Evolutionary conservation across 2,329 filamentous ascomycete genomes (phyloP), one percentile per base, ranked within the genome.

Genomic region (Colletotrichum theobromicola): DNA sequence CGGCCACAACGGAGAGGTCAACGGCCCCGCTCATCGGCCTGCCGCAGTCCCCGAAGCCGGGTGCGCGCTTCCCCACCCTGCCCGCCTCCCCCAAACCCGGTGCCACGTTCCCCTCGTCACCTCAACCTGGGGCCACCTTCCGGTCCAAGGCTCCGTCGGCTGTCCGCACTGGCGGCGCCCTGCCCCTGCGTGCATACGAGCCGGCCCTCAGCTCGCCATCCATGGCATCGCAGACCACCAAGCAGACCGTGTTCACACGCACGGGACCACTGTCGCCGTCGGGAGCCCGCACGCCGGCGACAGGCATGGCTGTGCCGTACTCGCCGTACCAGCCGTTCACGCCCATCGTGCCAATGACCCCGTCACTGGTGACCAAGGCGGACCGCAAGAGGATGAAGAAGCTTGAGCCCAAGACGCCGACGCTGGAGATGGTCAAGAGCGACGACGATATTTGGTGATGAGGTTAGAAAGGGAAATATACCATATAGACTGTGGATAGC

Each of bases 311-410:
- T 2, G 89, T 92, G 26, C 94, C 94, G 2, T 96, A 96, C 82
- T 92, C 90, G 70, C 93, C 94, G 0, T 96, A 96, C 78, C 94
- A 96, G 86, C 94, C 94, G 1, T 94, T 93, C 81, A 94, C 93
- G 8, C 93, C 94, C 2, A 87, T 94, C 62, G 89, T 95, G 65
- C 94, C 94, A 2, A 90, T 96, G 63, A 95, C 94, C 34, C 94
- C 94, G n/a, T 91, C 90, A 24, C 84, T 96, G 61, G 91, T 94
- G 18, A 94, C 92, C 28, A 91, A 88, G 82, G 90, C 91, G 76
- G 94, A 96, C 80, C 85, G 93, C 32, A 95, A 93, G 88, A 87
- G 89, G 81, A 92, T 91, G 88, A 91, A 87, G 86, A 91, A 88
- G 81, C 83, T 92, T 80, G 88, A 92, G 77, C 90, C 90, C 72